Conservation (phyloP, 2,329 filamentous ascomycete genomes). For the Penicillium nordicum region DNA sequence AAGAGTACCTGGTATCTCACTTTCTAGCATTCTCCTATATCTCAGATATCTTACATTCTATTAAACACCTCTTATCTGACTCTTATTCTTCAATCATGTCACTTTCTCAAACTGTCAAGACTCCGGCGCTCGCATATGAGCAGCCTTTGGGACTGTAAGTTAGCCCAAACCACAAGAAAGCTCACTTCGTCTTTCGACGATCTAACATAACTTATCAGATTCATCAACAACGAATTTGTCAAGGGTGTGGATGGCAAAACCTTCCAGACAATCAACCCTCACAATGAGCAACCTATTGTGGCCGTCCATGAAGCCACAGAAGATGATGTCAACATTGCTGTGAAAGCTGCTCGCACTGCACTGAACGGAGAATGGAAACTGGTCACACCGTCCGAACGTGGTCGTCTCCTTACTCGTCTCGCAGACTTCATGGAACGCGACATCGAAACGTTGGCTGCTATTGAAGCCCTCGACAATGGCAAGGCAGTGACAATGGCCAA, state of each 20-base stretch:
- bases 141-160: constrained; percentile 9
- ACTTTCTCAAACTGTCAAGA: not conserved
- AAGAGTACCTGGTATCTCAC: not conserved
- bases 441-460: constrained; percentile 6
- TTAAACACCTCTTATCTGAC: not conserved
- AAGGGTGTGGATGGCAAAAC: constrained; percentile 4
- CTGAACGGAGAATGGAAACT: constrained; percentile 7
- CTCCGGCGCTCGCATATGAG: constrained; percentile 4
- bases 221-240: constrained; percentile 7
- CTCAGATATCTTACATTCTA: too few relatives aligned
- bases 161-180: not conserved
- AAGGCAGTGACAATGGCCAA: constrained; percentile 9
- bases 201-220: not conserved
- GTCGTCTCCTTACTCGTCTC: constrained; percentile 5
- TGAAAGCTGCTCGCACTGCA: constrained; percentile 3
- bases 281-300: constrained; percentile 6
- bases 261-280: constrained; percentile 5
- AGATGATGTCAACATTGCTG: constrained; percentile 8
- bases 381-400: constrained; percentile 3
- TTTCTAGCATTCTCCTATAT: not conserved
- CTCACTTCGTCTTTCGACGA: not conserved
- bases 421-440: constrained; percentile 10
- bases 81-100: not conserved
- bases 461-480: constrained; percentile 14
- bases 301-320: constrained; percentile 4